Base-by-base conservation (phyloP, 768 basidiomycete genomes). In the Leucocoprinus leucothites region DNA sequence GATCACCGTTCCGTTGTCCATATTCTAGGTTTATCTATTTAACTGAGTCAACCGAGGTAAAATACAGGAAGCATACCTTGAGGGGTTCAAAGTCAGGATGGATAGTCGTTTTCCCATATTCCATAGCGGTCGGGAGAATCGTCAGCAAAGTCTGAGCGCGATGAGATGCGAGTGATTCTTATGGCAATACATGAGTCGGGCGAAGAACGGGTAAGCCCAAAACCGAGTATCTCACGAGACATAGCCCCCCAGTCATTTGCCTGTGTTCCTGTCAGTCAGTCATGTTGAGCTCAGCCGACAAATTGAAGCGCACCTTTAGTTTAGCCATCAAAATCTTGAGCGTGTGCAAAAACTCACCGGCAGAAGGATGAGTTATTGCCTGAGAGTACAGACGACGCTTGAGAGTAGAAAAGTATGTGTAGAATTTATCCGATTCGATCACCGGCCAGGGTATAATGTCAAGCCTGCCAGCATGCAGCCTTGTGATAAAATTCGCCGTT, bases 261-360 rank as follows among this genome's bases (percentile, higher is more conserved):
- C 84, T 84, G 52, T 42, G n/a, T n/a, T n/a, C n/a, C n/a, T n/a
- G n/a, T n/a, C n/a, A n/a, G n/a, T n/a, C n/a, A n/a, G n/a, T n/a
- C n/a, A n/a, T n/a, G n/a, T n/a, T n/a, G n/a, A n/a, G n/a, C n/a
- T n/a, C n/a, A n/a, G n/a, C n/a, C n/a, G n/a, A n/a, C n/a, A n/a
- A n/a, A n/a, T n/a, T n/a, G n/a, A 52, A 26, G 35, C 38, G 8
- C 46, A 81, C 84, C 74, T 85, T 86, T 38, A 86, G 61, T 55
- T 86, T 86, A 4, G 84, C 85, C 84, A 86, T 86, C 43, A 86
- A 58, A 0, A 81, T 82, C 64, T 86, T 86, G 62, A 86, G 68
- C 2, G 76, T 71, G 38, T 78, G 75, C 4, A 85, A 66, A 60
- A 86, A 86, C 54, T 80, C 74, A 13, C 78, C 79, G 0, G 80